Evolutionary conservation across 306 rosid genomes (phyloP).

Genomic region (Gillenia trifoliata): DNA sequence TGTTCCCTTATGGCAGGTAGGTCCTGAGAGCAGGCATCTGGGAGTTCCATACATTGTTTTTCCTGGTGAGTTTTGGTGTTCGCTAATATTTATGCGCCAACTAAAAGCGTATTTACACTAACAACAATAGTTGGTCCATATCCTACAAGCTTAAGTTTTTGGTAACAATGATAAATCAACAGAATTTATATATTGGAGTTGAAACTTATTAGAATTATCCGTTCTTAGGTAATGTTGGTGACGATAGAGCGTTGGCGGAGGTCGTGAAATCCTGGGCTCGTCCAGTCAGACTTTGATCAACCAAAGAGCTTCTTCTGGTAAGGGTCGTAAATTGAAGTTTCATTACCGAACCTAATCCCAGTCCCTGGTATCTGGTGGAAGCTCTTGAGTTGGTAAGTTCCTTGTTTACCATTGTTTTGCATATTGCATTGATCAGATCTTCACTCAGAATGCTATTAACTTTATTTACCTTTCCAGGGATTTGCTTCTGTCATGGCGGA

Average conservation of each 20-base stretch:
- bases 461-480: constrained; percentile 52
- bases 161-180: not conserved
- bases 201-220: constrained; percentile 5
- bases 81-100: not conserved
- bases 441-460: constrained; percentile 10
- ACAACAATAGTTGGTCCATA: not conserved
- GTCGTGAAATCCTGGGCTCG: constrained; percentile 78
- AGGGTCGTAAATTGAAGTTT: constrained; percentile 21
- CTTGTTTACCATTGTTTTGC: constrained; percentile 11
- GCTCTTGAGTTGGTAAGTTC: constrained; percentile 76
- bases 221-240: constrained; percentile 87
- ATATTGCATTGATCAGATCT: constrained; percentile 3
- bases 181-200: too few relatives aligned
- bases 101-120: not conserved
- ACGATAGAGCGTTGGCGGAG: constrained; percentile 66
- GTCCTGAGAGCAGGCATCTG: constrained; percentile 94
- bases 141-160: not conserved
- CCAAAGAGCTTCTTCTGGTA: constrained; percentile 85
- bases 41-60: constrained; percentile 97
- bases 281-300: constrained; percentile 58
- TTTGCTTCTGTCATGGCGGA: constrained; percentile 88
- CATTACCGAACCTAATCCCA: not conserved
- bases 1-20: constrained; percentile 95
- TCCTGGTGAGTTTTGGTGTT: constrained; percentile 56
- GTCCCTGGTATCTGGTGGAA: constrained; percentile 31